phyloP scores from a whole-genome alignment of 2,329 filamentous ascomycete genomes.

The Microdochium bolleyi region DNA sequence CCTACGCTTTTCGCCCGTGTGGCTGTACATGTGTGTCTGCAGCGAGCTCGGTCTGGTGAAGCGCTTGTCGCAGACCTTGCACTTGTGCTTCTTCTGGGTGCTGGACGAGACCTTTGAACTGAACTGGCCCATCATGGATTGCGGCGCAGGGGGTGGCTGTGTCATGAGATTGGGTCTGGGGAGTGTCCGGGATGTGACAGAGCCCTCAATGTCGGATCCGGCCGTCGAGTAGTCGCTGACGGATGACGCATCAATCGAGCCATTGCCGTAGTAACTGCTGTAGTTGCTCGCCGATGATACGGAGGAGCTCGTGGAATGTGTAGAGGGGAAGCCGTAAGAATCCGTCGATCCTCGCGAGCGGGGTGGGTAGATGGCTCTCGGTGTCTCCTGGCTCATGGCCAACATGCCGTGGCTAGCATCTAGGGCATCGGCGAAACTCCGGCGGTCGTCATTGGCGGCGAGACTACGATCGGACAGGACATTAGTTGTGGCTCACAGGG shows the following conservation, averaged over 20 bases:
- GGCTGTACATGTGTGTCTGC: conserved; percentile 97
- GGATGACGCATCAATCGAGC: conserved; percentile 67
- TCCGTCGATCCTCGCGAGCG: conserved; percentile 67
- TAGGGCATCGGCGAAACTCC: conserved; percentile 79
- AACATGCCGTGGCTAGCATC: conserved; percentile 94
- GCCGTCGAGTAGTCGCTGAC: conserved; percentile 91
- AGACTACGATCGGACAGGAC: conserved; percentile 49
- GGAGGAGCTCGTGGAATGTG: conserved; percentile 80
- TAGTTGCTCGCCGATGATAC: conserved; percentile 76
- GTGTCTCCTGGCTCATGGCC: conserved; percentile 91
- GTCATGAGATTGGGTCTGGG: conserved; percentile 64
- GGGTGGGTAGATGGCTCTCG: conserved; percentile 78
- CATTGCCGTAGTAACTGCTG: conserved; percentile 73
- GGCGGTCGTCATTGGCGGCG: conserved; percentile 46
- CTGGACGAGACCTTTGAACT: conserved; percentile 93
- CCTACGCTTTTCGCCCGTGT: conserved; percentile 97
- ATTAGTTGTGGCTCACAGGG: conserved; percentile 32
- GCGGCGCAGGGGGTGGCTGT: conserved; percentile 70
- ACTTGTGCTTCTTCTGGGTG: conserved; percentile 99
- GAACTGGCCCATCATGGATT: conserved; percentile 98
- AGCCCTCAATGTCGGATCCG: conserved; percentile 72
- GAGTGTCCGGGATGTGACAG: conserved; percentile 71
- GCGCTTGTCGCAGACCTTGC: conserved; percentile 96
- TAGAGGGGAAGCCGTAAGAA: conserved; percentile 84
- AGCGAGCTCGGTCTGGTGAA: conserved; percentile 92